Base-by-base conservation (phyloP, 768 basidiomycete genomes). In the Podaxis sp. region DNA sequence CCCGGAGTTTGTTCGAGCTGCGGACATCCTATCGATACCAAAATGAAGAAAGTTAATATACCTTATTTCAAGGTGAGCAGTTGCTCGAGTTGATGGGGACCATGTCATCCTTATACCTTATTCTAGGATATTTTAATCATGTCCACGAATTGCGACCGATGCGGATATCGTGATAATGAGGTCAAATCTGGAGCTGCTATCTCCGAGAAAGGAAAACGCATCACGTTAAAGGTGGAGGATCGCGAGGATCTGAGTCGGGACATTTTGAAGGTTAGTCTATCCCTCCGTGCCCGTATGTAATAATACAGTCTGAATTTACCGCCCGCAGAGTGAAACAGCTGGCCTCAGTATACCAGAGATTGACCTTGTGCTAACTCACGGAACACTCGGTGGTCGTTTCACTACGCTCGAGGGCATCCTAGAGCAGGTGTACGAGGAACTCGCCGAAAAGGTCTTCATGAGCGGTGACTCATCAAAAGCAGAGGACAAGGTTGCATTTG, bases 101-200 rank as follows among this genome's bases (percentile, higher is more conserved):
- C 47, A 19, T 12, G 11, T 47, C 22, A 17, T 1, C 29, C 15
- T 43, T 9, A 27, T 19, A 19, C 47, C 24, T 25, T 7, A 37
- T 6, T 65, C 13, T 57, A 97, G 96, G 95, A 99, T 68, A 89
- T 94, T 60, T 77, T 98, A 58, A 96, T 98, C 76, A 98, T 98
- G 95, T 96, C 96, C 24, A 96, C 96, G 5, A 98, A 97, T 72
- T 98, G 97, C 73, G 93, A 95, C 62, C 75, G 78, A 56, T 99
- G 97, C 74, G 97, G 97, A 1, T 99, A 98, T 75, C 83, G 93
- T 61, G 97, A 99, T 75, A 98, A 96, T 69, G 97, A 99, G 76
- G 91, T 99, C 70, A 99, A 99, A 74, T 92, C 94, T 4, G 94
- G 96, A 22, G 77, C 88, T 2, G 95, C 96, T 0, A 93, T 98